These are phyloP conservation scores for Fusarium piperis DNA, from an alignment of 2,329 filamentous ascomycete genomes.

Conservation along the genomic window DNA sequence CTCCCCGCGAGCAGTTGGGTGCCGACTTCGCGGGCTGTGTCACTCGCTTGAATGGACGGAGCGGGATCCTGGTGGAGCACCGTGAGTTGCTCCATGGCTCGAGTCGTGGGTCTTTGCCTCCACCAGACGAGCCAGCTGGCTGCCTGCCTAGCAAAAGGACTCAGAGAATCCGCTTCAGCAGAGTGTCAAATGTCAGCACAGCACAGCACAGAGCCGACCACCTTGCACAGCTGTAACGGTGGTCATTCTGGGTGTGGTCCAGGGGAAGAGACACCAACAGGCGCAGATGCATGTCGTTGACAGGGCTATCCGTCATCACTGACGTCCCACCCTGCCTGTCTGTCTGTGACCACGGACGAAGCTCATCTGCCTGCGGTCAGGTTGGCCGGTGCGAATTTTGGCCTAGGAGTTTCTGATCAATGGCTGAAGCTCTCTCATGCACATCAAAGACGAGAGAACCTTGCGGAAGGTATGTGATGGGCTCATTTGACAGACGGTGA, in stretches of 20 bases:
- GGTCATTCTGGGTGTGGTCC: slow-evolving; percentile 17
- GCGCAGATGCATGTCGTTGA: slow-evolving; percentile 21
- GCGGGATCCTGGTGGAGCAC: slow-evolving; percentile 20
- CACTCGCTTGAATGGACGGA: slow-evolving; percentile 29
- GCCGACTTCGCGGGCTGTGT: slow-evolving; percentile 29
- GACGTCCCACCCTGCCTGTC: slow-evolving; percentile 33
- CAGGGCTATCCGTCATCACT: slow-evolving; percentile 31
- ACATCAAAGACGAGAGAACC: slow-evolving; percentile 24
- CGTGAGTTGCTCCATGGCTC: slow-evolving; percentile 19
- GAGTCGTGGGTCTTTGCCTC: slow-evolving; percentile 29
- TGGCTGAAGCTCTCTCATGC: slow-evolving; percentile 7
- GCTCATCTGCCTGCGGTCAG: slow-evolving; percentile 23
- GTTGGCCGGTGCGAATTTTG: slow-evolving; percentile 36
- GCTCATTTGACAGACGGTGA: slow-evolving; percentile 31
- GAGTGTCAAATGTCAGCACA: slow-evolving; percentile 8
- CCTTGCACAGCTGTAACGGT: slow-evolving; percentile 33
- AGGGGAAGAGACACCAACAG: slow-evolving; percentile 17
- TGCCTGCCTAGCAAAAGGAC: slow-evolving; percentile 5
- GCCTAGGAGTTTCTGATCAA: slow-evolving; percentile 3
- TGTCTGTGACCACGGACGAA: slow-evolving; percentile 18
- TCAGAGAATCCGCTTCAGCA: slow-evolving; percentile 5
- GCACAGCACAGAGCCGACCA: slow-evolving; percentile 21
- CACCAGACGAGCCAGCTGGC: slow-evolving; percentile 13
- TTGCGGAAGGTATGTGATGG: slow-evolving; percentile 32
- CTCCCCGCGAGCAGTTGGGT: slow-evolving; percentile 24